Base-by-base conservation (phyloP, 2,329 filamentous ascomycete species). In the Talaromyces sp. region DNA sequence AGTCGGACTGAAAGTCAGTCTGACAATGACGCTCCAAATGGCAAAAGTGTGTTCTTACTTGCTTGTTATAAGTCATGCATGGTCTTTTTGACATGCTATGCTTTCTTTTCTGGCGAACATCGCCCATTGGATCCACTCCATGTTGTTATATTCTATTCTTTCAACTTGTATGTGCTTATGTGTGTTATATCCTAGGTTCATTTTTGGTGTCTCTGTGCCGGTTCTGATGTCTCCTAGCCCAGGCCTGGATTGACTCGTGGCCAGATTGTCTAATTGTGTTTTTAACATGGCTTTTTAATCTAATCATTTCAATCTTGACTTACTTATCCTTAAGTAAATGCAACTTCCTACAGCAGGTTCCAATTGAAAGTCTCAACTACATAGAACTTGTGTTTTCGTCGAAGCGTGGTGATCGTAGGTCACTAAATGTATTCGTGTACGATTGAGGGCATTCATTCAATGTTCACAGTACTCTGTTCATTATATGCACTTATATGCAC, bases 181-280 rank as follows among this genome's bases (percentile, higher is more conserved):
- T 55, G 58, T 68, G 65, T 56, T 56, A n/a, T 50, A 50, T 31
- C 23, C 11, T 48, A 12, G 44, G 44, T 56, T 48, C 59, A 33
- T 14, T 54, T 3, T 52, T 18, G 18, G 28, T n/a, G 9, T 52
- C 33, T 33, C 66, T 66, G 58, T 64, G 77, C 75, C 79, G 77
- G 75, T 79, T 81, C 80, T 82, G 80, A 81, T 71, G 80, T 82
- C 80, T 81, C 79, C 78, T 73, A 55, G 66, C 66, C 65, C 39
- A 12, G 35, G 21, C 46, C 61, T 67, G 75, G 77, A 78, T 82
- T 77, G 80, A 82, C 80, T 82, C 80, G 80, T 81, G 79, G 79
- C 78, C 70, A 66, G 69, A 61, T 66, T 66, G 63, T 33, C 65
- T 63, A 48, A 50, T 56, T 61, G 28, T 62, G 50, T 56, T 37